Evolutionary conservation across 2,329 filamentous ascomycete species (phyloP), one percentile per base, ranked within the genome.

Genomic region (Grosmannia serpens): DNA sequence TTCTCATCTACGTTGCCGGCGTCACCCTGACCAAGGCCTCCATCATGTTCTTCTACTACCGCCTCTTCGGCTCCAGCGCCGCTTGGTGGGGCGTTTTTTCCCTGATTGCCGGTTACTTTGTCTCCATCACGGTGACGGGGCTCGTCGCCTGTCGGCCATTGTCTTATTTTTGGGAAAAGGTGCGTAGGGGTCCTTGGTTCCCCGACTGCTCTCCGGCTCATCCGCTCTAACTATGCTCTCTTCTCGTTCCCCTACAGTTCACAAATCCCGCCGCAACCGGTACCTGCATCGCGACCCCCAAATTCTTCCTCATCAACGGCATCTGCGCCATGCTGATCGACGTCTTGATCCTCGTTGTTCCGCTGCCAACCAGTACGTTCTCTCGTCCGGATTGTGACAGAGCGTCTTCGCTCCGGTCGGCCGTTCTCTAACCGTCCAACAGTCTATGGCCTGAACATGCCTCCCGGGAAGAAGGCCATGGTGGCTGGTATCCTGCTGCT

Each of bases 261-360:
- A 53, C 51, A 31, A 24, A 53, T 38, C 31, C 51, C n/a, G 2
- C 6, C 2, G 51, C 51, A 11, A 26, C 15, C 51, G 51, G 51
- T 4, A 26, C 51, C 20, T 53, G 51, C 31, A 53, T 53, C 17
- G 31, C 38, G 20, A 53, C 31, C 22, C 29, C 51, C 3, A 35
- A 53, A 7, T 53, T 53, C n/a, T 53, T 53, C 51, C 31, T 53
- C 51, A 53, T 53, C n/a, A 53, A 53, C 31, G 51, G 51, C n/a
- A 53, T 53, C 11, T 53, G 51, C 17, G 51, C 51, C 29, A 53
- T 53, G 51, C 31, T 53, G 51, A 53, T 53, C n/a, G 51, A 53
- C 31, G 51, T 53, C 51, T 17, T 35, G 2, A 53, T 53, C 13
- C 51, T 53, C 31, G 9, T 35, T 20, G 31, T 38, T 15, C 51